Conservation (phyloP, 805 yeast genomes). For the Aciculoconidium aculeatum region DNA sequence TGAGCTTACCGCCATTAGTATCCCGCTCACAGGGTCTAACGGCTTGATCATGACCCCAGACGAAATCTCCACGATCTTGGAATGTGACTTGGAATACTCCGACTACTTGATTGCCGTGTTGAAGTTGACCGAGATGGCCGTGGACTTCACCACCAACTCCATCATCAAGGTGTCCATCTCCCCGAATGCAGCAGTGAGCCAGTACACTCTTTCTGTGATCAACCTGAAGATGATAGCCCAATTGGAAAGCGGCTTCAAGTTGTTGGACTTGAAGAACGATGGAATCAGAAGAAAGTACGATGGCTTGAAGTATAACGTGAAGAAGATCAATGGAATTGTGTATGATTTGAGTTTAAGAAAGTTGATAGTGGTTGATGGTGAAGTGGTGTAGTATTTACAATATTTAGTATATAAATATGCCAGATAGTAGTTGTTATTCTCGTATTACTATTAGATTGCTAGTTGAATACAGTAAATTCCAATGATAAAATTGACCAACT, state of each 20-base stretch:
- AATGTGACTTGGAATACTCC: slow-evolving; percentile 13
- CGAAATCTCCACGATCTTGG: slow-evolving; percentile 10
- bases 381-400: slow-evolving; percentile 1
- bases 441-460: no score
- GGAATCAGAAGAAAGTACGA: slow-evolving; percentile 21
- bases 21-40: slow-evolving; percentile 1
- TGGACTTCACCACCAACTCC: slow-evolving; percentile 19
- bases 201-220: slow-evolving; percentile 15
- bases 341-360: slow-evolving; percentile 15
- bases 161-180: slow-evolving; percentile 17
- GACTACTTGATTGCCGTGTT: slow-evolving; percentile 19
- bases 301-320: slow-evolving; percentile 23
- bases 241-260: slow-evolving; percentile 22
- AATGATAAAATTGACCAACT: no score
- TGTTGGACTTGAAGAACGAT: slow-evolving; percentile 26
- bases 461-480: no score
- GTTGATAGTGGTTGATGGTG: slow-evolving; percentile 4
- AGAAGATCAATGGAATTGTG: slow-evolving; percentile 21
- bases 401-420: background rate
- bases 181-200: slow-evolving; percentile 3
- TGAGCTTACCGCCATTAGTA: background rate
- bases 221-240: slow-evolving; percentile 18
- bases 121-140: slow-evolving; percentile 16
- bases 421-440: no score
- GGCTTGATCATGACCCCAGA: slow-evolving; percentile 18